A percentile compares a stretch with the other conserved stretches of the same genome.
Conservation (phyloP, 73 alveolate species). For the Tetrahymena elliotti region DNA sequence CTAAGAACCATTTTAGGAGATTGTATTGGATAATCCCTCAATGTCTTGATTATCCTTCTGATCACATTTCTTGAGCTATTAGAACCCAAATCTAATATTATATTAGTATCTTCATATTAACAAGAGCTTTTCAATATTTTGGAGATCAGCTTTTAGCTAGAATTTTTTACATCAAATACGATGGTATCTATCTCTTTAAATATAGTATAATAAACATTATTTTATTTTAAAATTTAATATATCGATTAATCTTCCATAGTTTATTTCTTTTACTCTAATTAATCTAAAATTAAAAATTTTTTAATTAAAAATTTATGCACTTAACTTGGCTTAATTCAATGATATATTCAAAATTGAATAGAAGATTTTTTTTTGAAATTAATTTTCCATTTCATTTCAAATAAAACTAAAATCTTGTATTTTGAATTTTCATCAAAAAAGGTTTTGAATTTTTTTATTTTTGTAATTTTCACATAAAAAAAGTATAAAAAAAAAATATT, state of each 20-base stretch:
- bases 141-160: not conserved
- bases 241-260: not conserved
- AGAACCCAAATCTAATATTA: not conserved
- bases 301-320: not conserved
- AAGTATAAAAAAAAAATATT: no score
- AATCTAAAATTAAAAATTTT: not conserved
- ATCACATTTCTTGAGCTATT: not conserved
- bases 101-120: not conserved
- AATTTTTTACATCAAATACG: not conserved
- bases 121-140: not conserved
- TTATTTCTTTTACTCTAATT: not conserved
- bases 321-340: not conserved
- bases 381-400: no score
- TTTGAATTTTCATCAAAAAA: no score
- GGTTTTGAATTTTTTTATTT: no score
- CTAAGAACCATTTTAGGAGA: not conserved
- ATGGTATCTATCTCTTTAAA: not conserved
- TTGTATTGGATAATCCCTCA: not conserved
- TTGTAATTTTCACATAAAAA: no score
- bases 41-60: not conserved
- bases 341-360: no score
- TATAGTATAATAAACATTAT: not conserved
- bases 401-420: no score
- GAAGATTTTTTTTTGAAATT: no score
- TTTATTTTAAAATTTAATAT: not conserved